Base-by-base conservation (phyloP, 2,329 filamentous ascomycete species). In the Aspergillaceae sp. region DNA sequence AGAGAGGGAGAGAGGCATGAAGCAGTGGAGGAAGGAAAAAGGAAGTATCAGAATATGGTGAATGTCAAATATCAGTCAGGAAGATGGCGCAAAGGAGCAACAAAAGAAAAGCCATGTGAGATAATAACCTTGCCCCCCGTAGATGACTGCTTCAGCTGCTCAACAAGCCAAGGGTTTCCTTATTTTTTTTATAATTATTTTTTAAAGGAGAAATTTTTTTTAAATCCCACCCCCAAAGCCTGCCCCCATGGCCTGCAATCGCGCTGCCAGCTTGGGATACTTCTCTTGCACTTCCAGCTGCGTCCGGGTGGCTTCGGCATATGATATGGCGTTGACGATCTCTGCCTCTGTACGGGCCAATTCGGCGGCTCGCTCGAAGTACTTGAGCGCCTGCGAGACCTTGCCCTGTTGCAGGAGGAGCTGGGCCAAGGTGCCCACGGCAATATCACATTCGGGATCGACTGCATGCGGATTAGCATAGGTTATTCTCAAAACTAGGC, bases 361-460 rank as follows among this genome's bases (percentile, higher is more conserved):
- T 72, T 97, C 90, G 29, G 91, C 92, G 2, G 92, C 92, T 50
- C 88, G 85, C 76, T 97, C 90, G 65, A 98, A 98, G 75, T 97
- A 97, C 70, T 86, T 88, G 55, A 98, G 82, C 0, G 92, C 92
- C 52, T 96, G 87, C 33, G 85, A 86, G 48, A 98, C 91, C 74
- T 96, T 96, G 68, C 92, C 92, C 75, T 97, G 92, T 69, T 98
- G 92, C 33, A 98, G 80, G 44, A 98, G 83, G 37, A 98, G 81
- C 71, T 98, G 92, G 7, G 92, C 92, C 88, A 98, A 96, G 45
- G 92, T 98, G 44, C 92, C 92, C 37, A 98, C 92, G 37, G 92
- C 92, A 62, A 98, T 98, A 62, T 98, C 92, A 65, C 92, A 98
- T 68, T 98, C 92, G 28, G 92, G 92, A 62, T 98, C 92, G 66